Evolutionary conservation across 768 basidiomycete genomes (phyloP).

Genomic region (Russula abietina): DNA sequence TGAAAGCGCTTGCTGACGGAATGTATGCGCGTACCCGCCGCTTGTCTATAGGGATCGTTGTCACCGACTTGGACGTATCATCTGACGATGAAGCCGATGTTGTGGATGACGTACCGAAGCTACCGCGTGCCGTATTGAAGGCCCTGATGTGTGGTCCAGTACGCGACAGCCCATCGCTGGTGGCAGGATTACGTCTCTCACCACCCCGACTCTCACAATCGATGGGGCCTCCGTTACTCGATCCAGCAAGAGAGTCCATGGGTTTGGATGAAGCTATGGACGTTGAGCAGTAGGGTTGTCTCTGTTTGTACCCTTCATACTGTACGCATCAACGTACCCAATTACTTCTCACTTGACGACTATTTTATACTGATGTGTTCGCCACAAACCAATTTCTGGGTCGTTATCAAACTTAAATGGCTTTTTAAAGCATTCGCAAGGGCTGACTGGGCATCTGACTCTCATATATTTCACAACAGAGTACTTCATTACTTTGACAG

Average conservation of each 20-base stretch:
- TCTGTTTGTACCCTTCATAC: background rate
- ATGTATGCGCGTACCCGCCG: background rate
- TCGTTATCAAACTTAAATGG: background rate
- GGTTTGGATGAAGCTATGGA: conserved; percentile 20
- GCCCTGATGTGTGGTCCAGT: conserved; percentile 9
- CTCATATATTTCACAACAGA: background rate
- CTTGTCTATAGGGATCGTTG: conserved; percentile 18
- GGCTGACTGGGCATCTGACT: background rate
- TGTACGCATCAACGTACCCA: background rate
- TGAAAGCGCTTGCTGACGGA: background rate
- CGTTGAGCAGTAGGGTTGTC: conserved; percentile 1
- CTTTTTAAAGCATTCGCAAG: background rate
- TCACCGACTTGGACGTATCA: conserved; percentile 24
- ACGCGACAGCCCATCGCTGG: background rate
- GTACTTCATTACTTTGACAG: background rate
- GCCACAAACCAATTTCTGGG: background rate
- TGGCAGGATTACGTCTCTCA: background rate
- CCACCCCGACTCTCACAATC: background rate
- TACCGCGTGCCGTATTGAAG: conserved; percentile 16
- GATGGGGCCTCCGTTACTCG: background rate
- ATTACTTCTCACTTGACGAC: background rate
- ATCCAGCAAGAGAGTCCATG: background rate
- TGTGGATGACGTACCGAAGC: conserved; percentile 10
- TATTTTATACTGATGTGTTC: background rate
- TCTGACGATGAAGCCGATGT: conserved; percentile 22